Base-by-base conservation (phyloP, 2,329 filamentous ascomycete genomes). In the Geosmithia morbida region DNA sequence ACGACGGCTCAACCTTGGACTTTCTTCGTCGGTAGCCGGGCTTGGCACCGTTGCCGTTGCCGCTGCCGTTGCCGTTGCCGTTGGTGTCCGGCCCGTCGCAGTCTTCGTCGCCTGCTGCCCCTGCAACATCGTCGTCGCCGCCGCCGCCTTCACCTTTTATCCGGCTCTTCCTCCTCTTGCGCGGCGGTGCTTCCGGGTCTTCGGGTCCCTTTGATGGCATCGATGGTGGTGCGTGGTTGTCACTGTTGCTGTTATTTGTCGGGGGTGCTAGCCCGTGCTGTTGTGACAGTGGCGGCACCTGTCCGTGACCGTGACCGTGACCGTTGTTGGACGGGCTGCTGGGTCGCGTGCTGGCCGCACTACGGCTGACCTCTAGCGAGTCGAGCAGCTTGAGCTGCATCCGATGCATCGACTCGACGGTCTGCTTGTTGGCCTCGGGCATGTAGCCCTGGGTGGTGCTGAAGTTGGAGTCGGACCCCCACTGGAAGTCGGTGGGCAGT, bases 391-490 rank as follows among this genome's bases (percentile, higher is more conserved):
- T 70, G 16, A 82, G 61, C 42, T 79, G 68, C 33, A 71, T 67
- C 50, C 72, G 69, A 39, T 75, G 71, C 30, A 80, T 61, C 13
- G 72, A 70, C 49, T 81, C 77, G 30, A 69, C 67, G 2, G 76
- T 76, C 39, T 81, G 78, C 53, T 75, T 71, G 49, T 71, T 64
- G 7, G 72, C 68, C 10, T 68, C 67, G 1, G 79, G 74, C 7
- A 75, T 64, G 54, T 81, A 87, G n/a, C 70, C 72, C 54, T 77
- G 74, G 6, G 69, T 59, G 19, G 64, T 61, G 51, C 66, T 71
- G 57, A 87, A 87, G 49, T 68, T 76, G n/a, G 71, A 60, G 59
- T 87, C 83, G 1, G 83, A 83, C 10, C 83, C 83, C 75, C 79
- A 86, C 51, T 76, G 74, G 43, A 83, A 67, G 46, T 74, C 69